A percentile compares a stretch with the other conserved stretches of the same genome.
These are phyloP conservation scores for Avena eriantha DNA, from an alignment of 176 grass and related monocot species.

Conservation along the genomic window DNA sequence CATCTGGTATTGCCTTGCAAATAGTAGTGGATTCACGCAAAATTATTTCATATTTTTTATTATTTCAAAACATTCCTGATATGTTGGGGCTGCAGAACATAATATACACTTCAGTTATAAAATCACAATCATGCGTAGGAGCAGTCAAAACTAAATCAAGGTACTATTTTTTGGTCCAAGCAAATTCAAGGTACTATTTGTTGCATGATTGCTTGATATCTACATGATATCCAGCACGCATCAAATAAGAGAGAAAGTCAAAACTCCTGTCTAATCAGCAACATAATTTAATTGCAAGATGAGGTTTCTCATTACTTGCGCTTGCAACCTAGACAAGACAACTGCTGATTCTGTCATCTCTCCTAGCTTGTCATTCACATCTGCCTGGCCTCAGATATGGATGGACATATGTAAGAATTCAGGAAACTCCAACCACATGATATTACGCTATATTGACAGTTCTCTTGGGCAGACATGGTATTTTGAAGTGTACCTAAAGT, in stretches of 20 bases:
- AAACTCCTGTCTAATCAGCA: constrained; percentile 41
- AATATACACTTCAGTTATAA: constrained; percentile 1
- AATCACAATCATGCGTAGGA: not conserved
- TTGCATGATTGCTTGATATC: constrained; percentile 52
- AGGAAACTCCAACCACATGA: not conserved
- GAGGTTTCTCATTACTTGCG: constrained; percentile 14
- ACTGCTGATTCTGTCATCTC: constrained; percentile 27
- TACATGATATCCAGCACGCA: constrained; percentile 32
- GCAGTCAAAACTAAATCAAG: constrained; percentile 33
- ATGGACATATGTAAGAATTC: not conserved
- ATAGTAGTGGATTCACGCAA: not conserved
- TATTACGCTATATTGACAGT: constrained; percentile 32
- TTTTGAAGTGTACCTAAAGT: constrained; percentile 42
- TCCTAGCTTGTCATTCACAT: constrained; percentile 38
- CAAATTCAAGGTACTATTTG: constrained; percentile 38
- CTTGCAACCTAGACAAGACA: constrained; percentile 36
- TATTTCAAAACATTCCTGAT: constrained; percentile 7
- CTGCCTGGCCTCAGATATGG: constrained; percentile 32
- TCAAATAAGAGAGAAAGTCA: constrained; percentile 50
- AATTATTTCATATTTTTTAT: not conserved
- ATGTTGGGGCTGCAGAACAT: not conserved
- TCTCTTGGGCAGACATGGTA: constrained; percentile 33
- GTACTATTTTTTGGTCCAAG: constrained; percentile 30
- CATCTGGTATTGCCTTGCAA: not conserved
- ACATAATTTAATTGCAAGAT: constrained; percentile 30